phyloP scores from a whole-genome alignment of 441 rosid species.

The Dalechampia spathulata region DNA sequence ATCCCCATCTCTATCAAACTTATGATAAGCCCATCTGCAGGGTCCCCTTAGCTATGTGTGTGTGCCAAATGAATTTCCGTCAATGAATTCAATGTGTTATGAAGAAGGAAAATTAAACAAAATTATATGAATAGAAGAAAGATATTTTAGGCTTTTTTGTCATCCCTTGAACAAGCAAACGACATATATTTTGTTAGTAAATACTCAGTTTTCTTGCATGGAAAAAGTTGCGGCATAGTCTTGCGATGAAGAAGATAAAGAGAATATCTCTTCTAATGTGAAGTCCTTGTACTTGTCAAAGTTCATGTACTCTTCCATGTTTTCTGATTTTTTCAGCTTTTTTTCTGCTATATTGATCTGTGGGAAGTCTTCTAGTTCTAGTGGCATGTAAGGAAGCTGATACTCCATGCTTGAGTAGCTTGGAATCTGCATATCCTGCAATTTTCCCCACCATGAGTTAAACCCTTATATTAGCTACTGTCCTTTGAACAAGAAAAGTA shows the following conservation, averaged over 20 bases:
- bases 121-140: too few relatives aligned
- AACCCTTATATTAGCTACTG: too few relatives aligned
- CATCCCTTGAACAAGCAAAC: too few relatives aligned
- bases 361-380: slow-evolving; percentile 60
- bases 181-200: too few relatives aligned
- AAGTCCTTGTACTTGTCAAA: slow-evolving; percentile 32
- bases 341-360: slow-evolving; percentile 37
- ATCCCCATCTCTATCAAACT: too few relatives aligned
- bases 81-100: too few relatives aligned
- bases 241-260: slow-evolving; percentile 33
- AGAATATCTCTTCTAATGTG: slow-evolving; percentile 48
- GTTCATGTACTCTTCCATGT: slow-evolving; percentile 25
- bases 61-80: too few relatives aligned
- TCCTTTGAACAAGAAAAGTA: too few relatives aligned
- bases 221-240: slow-evolving; percentile 4
- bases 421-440: slow-evolving; percentile 34
- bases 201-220: neutral
- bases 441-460: neutral
- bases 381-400: slow-evolving; percentile 46
- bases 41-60: too few relatives aligned
- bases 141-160: too few relatives aligned
- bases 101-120: too few relatives aligned
- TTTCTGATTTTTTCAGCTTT: slow-evolving; percentile 22
- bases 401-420: slow-evolving; percentile 26
- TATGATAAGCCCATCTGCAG: too few relatives aligned